Conservation (phyloP, 2,329 filamentous ascomycete species). For the Trichophaea hybrida region DNA sequence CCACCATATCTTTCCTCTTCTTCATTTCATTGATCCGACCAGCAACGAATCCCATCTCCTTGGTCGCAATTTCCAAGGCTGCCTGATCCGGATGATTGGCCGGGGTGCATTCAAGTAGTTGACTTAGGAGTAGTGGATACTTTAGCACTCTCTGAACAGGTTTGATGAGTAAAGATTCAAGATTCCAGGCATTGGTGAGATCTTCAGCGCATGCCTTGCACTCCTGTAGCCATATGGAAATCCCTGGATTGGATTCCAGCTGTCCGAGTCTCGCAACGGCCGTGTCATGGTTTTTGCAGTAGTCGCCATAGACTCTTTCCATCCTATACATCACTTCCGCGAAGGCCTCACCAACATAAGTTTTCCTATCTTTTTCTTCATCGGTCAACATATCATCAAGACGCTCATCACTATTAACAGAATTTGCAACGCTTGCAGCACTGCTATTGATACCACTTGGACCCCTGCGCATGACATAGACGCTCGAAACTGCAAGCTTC, state of each 20-base stretch:
- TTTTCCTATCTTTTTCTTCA: slow-evolving; percentile 43
- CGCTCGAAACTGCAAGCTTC: slow-evolving; percentile 61
- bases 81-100: slow-evolving; percentile 68
- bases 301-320: slow-evolving; percentile 51
- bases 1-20: slow-evolving; percentile 83
- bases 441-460: slow-evolving; percentile 39
- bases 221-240: slow-evolving; percentile 72
- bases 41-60: slow-evolving; percentile 49
- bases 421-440: slow-evolving; percentile 32
- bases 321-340: slow-evolving; percentile 42
- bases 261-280: slow-evolving; percentile 47
- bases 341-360: slow-evolving; percentile 46
- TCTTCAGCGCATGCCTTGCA: slow-evolving; percentile 87
- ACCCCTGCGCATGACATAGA: slow-evolving; percentile 52
- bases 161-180: slow-evolving; percentile 93
- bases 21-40: slow-evolving; percentile 81
- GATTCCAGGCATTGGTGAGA: slow-evolving; percentile 82
- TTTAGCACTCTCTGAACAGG: slow-evolving; percentile 90
- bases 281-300: slow-evolving; percentile 49
- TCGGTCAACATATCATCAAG: slow-evolving; percentile 27
- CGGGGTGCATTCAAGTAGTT: slow-evolving; percentile 66
- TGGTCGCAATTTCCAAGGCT: slow-evolving; percentile 55
- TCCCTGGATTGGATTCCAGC: slow-evolving; percentile 44
- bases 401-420: slow-evolving; percentile 32
- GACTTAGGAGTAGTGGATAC: slow-evolving; percentile 73